Percentiles rank a stretch among this genome's conserved stretches.
phyloP scores from a whole-genome alignment of 1,284 basidiomycete species.

The Leccinum subrobustum region DNA sequence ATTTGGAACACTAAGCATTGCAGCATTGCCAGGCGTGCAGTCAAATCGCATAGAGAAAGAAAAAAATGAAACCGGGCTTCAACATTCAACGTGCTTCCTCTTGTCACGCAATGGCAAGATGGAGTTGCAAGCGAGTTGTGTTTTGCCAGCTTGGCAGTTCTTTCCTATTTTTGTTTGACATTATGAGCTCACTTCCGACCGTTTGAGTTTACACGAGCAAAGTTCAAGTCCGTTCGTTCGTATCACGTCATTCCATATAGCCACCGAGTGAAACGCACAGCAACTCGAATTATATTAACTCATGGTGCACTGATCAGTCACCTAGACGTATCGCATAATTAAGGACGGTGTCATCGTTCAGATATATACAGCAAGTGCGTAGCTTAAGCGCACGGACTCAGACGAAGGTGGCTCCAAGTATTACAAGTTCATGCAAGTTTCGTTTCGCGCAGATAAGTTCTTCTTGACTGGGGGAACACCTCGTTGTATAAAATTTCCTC shows the following conservation, averaged over 20 bases:
- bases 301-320: slow-evolving; percentile 14
- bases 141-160: slow-evolving; percentile 14
- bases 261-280: slow-evolving; percentile 19
- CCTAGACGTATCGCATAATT: slow-evolving; percentile 19
- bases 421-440: background rate
- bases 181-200: slow-evolving; percentile 13
- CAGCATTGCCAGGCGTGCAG: background rate
- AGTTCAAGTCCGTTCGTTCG: slow-evolving; percentile 17
- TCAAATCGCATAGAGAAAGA: background rate
- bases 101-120: background rate
- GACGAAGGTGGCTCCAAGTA: slow-evolving; percentile 8
- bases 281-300: slow-evolving; percentile 13
- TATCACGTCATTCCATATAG: slow-evolving; percentile 35
- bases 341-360: slow-evolving; percentile 20
- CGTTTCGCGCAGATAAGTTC: slow-evolving; percentile 3
- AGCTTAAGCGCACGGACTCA: slow-evolving; percentile 23
- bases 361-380: slow-evolving; percentile 15
- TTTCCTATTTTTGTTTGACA: background rate
- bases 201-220: slow-evolving; percentile 20
- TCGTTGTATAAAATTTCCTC: slow-evolving; percentile 12
- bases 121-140: slow-evolving; percentile 13
- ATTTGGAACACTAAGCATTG: background rate
- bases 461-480: slow-evolving; percentile 11
- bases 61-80: slow-evolving; percentile 8
- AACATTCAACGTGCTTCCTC: slow-evolving; percentile 3